phyloP scores from a whole-genome alignment of 2,329 filamentous ascomycete species.

The Claviceps monticola region DNA sequence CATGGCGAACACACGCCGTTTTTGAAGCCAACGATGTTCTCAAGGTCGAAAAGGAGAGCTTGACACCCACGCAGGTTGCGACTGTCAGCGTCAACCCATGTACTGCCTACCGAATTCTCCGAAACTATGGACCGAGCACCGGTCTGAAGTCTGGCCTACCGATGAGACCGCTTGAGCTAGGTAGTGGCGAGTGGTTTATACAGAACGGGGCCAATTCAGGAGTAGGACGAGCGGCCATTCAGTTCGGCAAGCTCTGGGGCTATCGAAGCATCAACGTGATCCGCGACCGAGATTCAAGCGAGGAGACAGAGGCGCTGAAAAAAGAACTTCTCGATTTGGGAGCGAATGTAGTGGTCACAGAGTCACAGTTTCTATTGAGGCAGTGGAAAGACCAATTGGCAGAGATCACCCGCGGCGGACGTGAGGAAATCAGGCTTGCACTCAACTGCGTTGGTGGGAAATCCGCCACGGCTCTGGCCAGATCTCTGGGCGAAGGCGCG shows the following conservation, averaged over 20 bases:
- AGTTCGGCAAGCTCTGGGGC: constrained; percentile 75
- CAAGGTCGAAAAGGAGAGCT: constrained; percentile 54
- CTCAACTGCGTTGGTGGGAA: constrained; percentile 93
- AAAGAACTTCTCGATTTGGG: constrained; percentile 40
- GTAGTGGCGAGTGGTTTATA: constrained; percentile 72
- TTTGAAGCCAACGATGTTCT: constrained; percentile 45
- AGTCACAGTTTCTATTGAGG: constrained; percentile 38
- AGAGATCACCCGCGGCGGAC: constrained; percentile 55
- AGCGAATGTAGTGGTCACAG: constrained; percentile 42
- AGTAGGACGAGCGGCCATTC: constrained; percentile 82
- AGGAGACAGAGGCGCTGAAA: constrained; percentile 47
- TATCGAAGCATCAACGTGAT: constrained; percentile 84
- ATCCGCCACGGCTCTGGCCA: constrained; percentile 64
- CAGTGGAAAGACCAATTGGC: constrained; percentile 49
- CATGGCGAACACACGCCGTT: constrained; percentile 85
- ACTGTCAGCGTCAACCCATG: constrained; percentile 89
- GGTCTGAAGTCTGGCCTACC: constrained; percentile 30
- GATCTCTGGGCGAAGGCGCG: constrained; percentile 52
- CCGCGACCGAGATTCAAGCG: constrained; percentile 50
- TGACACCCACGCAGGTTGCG: constrained; percentile 66
- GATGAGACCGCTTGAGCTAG: constrained; percentile 29
- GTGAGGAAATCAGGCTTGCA: constrained; percentile 60
- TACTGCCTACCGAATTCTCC: constrained; percentile 86
- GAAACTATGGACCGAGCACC: constrained; percentile 51
- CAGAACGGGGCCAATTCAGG: constrained; percentile 95